Evolutionary conservation across 1,139 yeast genomes (phyloP).

Genomic region (Pichia sp.): DNA sequence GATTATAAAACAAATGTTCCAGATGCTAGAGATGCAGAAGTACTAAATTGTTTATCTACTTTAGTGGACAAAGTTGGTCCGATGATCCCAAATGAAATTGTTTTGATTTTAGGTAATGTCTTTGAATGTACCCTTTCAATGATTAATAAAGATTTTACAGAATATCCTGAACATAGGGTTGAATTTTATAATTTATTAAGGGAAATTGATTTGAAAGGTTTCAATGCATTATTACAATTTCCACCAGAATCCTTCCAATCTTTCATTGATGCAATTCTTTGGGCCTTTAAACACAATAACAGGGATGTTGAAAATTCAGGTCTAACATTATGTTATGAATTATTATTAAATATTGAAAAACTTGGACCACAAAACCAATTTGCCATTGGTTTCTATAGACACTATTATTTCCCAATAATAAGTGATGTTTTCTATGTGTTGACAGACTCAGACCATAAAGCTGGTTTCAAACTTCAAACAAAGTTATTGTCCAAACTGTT

Average conservation of each 20-base stretch:
- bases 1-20: constrained; percentile 89
- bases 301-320: constrained; percentile 94
- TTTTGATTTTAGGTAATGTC: constrained; percentile 79
- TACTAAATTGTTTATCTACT: constrained; percentile 88
- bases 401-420: constrained; percentile 81
- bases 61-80: constrained; percentile 83
- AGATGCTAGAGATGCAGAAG: constrained; percentile 97
- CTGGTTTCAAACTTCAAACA: constrained; percentile 88
- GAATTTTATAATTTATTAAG: constrained; percentile 87
- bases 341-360: constrained; percentile 76
- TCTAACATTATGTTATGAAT: constrained; percentile 70
- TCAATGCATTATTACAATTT: constrained; percentile 77
- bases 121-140: constrained; percentile 92
- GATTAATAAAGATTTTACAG: constrained; percentile 93
- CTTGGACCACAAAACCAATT: constrained; percentile 64
- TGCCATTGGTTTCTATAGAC: constrained; percentile 81
- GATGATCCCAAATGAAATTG: constrained; percentile 86
- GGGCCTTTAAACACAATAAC: constrained; percentile 98
- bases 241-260: constrained; percentile 92
- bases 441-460: constrained; percentile 96
- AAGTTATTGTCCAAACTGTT: constrained; percentile 79
- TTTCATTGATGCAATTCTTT: constrained; percentile 86
- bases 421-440: constrained; percentile 89
- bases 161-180: constrained; percentile 96
- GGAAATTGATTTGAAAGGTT: constrained; percentile 79